These are phyloP conservation scores for Auxenochlorella pyrenoidosa DNA, from an alignment of 139 green algal species.

Conservation along the genomic window DNA sequence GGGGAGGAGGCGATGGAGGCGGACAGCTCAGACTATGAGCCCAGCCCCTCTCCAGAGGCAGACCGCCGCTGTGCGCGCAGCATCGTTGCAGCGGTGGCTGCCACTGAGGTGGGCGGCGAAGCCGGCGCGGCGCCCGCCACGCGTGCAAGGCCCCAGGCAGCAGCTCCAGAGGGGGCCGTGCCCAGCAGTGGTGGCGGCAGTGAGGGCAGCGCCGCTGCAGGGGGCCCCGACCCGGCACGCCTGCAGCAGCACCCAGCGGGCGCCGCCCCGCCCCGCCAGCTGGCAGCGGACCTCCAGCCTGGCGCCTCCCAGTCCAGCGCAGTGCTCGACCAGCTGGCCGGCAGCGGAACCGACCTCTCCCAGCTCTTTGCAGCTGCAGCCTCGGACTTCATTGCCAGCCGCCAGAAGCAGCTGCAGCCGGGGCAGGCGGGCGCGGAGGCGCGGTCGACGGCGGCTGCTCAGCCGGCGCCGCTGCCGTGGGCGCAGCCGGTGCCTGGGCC, in stretches of 20 bases:
- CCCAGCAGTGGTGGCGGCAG: background rate
- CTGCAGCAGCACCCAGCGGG: background rate
- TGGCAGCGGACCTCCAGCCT: too few species aligned
- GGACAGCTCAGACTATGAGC: background rate
- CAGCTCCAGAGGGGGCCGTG: background rate
- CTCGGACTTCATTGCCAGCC: background rate
- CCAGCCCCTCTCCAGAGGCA: slow-evolving; percentile 3
- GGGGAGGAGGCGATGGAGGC: background rate
- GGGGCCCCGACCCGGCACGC: background rate
- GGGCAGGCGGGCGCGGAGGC: background rate
- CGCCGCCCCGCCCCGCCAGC: too few species aligned
- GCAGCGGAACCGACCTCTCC: background rate
- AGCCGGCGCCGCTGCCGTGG: background rate
- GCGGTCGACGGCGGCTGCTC: background rate
- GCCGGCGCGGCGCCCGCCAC: background rate
- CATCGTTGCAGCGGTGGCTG: background rate
- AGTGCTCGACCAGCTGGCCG: background rate
- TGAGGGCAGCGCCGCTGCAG: background rate
- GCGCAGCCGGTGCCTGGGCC: background rate
- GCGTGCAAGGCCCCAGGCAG: background rate
- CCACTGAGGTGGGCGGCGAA: background rate
- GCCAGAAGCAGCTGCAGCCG: background rate
- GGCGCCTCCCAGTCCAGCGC: too few species aligned
- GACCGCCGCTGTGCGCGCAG: background rate
- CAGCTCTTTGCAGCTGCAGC: background rate